Conservation (phyloP, 257 asterid genomes). For the Solanum corneliomulleri region DNA sequence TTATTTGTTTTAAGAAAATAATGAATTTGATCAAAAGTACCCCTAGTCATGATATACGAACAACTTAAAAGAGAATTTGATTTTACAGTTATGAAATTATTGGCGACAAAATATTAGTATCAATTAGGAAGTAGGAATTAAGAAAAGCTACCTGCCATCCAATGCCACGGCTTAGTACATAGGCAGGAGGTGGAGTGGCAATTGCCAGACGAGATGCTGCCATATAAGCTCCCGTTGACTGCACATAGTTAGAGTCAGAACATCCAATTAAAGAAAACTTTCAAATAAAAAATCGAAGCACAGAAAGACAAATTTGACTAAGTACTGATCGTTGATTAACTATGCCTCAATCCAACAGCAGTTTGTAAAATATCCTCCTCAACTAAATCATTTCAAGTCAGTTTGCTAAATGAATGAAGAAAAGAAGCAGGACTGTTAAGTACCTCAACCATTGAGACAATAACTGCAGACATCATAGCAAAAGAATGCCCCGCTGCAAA, state of each 20-base stretch:
- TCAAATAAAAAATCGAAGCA: background rate
- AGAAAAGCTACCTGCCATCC: conserved; percentile 82
- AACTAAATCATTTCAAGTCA: background rate
- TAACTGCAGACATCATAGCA: conserved; percentile 99
- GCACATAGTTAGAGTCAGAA: conserved; percentile 12
- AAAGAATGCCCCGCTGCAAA: conserved; percentile 82
- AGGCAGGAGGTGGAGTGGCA: conserved; percentile 99
- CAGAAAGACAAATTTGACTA: background rate
- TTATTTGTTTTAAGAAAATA: background rate
- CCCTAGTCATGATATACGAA: background rate
- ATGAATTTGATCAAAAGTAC: background rate
- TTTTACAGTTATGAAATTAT: background rate
- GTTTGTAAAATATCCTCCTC: background rate
- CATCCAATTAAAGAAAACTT: background rate
- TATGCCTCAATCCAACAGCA: background rate
- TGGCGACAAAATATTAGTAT: background rate
- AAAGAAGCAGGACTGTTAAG: background rate
- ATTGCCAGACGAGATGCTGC: conserved; percentile 99
- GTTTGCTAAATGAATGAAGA: background rate
- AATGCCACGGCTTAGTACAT: conserved; percentile 94
- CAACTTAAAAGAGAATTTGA: background rate
- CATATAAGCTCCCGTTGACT: conserved; percentile 93
- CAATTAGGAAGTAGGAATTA: background rate
- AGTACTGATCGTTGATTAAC: background rate
- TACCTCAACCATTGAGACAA: conserved; percentile 99